phyloP scores from a whole-genome alignment of 768 basidiomycete genomes.

The Psilocybe tampanensis region DNA sequence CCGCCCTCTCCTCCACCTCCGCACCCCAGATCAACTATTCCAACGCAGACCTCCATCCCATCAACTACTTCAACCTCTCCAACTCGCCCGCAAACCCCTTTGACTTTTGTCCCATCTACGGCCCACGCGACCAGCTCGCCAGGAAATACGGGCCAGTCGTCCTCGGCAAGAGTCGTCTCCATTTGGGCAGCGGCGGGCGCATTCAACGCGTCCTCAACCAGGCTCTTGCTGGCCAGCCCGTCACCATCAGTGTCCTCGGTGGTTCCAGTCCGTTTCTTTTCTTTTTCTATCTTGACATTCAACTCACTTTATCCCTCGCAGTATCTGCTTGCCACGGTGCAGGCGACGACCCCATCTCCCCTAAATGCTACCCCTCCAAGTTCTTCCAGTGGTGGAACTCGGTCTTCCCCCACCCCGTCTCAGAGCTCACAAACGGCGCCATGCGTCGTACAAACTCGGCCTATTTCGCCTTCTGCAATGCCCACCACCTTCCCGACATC shows the following conservation, averaged over 20 bases:
- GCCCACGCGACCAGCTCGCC: conserved; percentile 79
- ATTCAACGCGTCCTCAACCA: conserved; percentile 82
- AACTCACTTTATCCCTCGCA: conserved; percentile 31
- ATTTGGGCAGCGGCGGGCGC: conserved; percentile 80
- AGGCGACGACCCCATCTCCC: conserved; percentile 85
- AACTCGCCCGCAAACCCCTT: conserved; percentile 73
- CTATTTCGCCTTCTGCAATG: conserved; percentile 94
- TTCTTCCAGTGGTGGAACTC: conserved; percentile 98
- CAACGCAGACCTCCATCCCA: conserved; percentile 58
- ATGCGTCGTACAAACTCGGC: conserved; percentile 89
- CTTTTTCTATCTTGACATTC: conserved; percentile 8
- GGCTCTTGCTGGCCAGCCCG: conserved; percentile 81
- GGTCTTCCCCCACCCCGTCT: conserved; percentile 97
- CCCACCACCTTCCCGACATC: conserved; percentile 90
- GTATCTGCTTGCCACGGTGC: conserved; percentile 95
- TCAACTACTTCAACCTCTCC: conserved; percentile 80
- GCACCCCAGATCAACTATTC: conserved; percentile 33
- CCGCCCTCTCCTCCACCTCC: conserved; percentile 31
- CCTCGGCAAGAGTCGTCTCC: conserved; percentile 72
- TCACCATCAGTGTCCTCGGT: conserved; percentile 89
- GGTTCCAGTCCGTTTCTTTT: conserved; percentile 67
- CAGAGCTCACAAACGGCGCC: conserved; percentile 97
- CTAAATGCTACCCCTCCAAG: conserved; percentile 87
- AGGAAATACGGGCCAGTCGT: conserved; percentile 75
- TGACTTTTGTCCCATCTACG: conserved; percentile 87